Base-by-base conservation (phyloP, 2,329 filamentous ascomycete species). In the Nakataea oryzae region DNA sequence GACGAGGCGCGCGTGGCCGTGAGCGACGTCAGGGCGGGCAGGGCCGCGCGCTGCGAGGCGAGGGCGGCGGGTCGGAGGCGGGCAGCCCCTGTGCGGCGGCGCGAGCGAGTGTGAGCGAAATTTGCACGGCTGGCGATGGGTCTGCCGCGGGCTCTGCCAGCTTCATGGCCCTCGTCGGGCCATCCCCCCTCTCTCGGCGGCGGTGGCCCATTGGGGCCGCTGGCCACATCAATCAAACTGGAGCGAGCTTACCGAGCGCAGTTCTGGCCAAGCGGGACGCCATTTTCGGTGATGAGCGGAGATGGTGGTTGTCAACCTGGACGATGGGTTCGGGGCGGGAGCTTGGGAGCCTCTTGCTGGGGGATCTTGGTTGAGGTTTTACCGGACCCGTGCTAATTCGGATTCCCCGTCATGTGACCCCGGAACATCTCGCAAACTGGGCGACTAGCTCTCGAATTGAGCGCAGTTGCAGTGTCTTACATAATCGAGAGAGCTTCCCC, bases 241-340 rank as follows among this genome's bases (percentile, higher is more conserved):
- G 54, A n/a, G 12, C 27, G 34, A 61, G 87, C 91, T 78, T 87
- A 97, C 93, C 90, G 81, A 93, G 82, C 81, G 92, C 91, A 85
- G 87, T 93, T 86, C 90, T 92, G 86, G 89, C 91, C 83, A 97
- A 86, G 85, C 93, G 91, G 80, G 91, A 96, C 85, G 93, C 93
- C 93, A 97, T 97, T 89, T 83, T 90, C n/a, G 84, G 78, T 62
- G 77, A 80, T 82, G 77, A 79, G 79, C 76, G 79, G 77, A 78
- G 79, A 80, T 81, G 78, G 74, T 55, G 34, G 14, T 61, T 57
- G 60, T 57, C 41, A 54, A 60, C 58, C 58, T 54, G 72, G 71
- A 71, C 75, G 74, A 74, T 72, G 72, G 72, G 74, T 79, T 69
- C 69, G 73, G 74, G 72, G 73, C 67, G 67, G 71, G 70, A 66